Base-by-base conservation (phyloP, 305 asterid species). In the Fraxinus xanthoxyloides region DNA sequence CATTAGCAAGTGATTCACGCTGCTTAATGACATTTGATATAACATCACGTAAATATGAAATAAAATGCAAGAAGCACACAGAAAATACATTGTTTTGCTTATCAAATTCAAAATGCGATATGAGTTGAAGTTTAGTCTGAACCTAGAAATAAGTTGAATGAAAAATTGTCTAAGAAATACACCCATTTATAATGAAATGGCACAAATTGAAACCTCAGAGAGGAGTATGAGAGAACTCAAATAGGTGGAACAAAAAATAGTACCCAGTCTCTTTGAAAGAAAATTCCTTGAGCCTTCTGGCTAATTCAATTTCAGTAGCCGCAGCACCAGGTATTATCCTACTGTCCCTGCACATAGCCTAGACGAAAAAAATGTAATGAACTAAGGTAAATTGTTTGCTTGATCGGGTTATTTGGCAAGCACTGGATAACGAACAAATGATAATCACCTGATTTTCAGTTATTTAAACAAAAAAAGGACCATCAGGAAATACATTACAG, bases 261-360 rank as follows among this genome's bases (percentile, higher is more conserved):
- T 90, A 96, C 99, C 99, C 99, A 17, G 98, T 96, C 87, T 96
- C 98, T 89, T 88, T 93, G 84, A 92, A 86, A 80, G 99, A 90
- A 86, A 94, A 93, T 77, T 94, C 98, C 88, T 96, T 94, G 88
- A 96, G 90, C 79, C 93, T 93, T 87, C 85, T 91, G 70, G 98
- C 98, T 82, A 96, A 84, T 82, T 96, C 99, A 75, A 96, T 93
- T 91, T 94, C 99, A 82, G 98, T 89, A 82, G 99, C 99, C 21
- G 99, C 98, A 80, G 97, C 99, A 78, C 98, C 99, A 81, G 98
- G 98, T 78, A 94, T 86, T 19, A 82, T 90, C 84, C 99, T 92
- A 85, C 98, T 94, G 86, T 94, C 98, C 89, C 97, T 89, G 95
- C 99, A 94, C 97, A 93, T 93, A 76, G 99, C 99, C 98, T 94